Evolutionary conservation across 176 grass and related monocot species (phyloP).

Genomic region (Bothriochloa decipiens): DNA sequence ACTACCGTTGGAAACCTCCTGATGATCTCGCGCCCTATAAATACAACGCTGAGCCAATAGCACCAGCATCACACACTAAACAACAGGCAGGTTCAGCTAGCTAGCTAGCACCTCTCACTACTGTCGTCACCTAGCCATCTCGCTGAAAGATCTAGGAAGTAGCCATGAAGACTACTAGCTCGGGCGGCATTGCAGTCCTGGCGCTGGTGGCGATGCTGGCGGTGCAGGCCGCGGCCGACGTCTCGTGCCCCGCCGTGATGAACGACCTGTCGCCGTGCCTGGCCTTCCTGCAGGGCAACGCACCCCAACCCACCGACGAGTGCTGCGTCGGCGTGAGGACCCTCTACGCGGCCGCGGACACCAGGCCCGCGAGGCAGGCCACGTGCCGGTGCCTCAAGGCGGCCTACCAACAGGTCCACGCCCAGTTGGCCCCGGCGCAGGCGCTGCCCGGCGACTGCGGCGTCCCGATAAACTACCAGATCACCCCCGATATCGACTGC

Average conservation of each 20-base stretch:
- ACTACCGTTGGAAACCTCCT: not conserved
- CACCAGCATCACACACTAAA: not conserved
- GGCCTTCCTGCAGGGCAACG: slow-evolving; percentile 39
- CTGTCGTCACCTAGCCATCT: not conserved
- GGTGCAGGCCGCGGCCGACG: not conserved
- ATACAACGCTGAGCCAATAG: not conserved
- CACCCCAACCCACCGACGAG: not conserved
- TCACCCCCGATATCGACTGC: slow-evolving; percentile 56
- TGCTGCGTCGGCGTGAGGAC: slow-evolving; percentile 52
- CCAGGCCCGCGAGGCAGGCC: slow-evolving; percentile 22
- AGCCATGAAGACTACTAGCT: slow-evolving; percentile 25
- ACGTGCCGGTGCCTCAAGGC: slow-evolving; percentile 63
- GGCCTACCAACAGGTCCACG: not conserved
- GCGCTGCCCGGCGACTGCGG: slow-evolving; percentile 47
- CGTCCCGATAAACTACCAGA: slow-evolving; percentile 33
- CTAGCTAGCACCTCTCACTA: too few relatives aligned
- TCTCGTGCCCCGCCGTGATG: slow-evolving; percentile 37
- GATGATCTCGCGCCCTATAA: slow-evolving; percentile 20
- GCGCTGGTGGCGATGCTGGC: slow-evolving; percentile 23
- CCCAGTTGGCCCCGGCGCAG: slow-evolving; percentile 1
- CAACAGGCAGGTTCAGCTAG: not conserved
- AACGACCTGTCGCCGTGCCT: slow-evolving; percentile 42
- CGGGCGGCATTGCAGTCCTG: slow-evolving; percentile 15
- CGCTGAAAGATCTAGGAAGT: not conserved
- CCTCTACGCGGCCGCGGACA: slow-evolving; percentile 30